phyloP scores from a whole-genome alignment of 257 asterid genomes.

The Solanum pennellii region DNA sequence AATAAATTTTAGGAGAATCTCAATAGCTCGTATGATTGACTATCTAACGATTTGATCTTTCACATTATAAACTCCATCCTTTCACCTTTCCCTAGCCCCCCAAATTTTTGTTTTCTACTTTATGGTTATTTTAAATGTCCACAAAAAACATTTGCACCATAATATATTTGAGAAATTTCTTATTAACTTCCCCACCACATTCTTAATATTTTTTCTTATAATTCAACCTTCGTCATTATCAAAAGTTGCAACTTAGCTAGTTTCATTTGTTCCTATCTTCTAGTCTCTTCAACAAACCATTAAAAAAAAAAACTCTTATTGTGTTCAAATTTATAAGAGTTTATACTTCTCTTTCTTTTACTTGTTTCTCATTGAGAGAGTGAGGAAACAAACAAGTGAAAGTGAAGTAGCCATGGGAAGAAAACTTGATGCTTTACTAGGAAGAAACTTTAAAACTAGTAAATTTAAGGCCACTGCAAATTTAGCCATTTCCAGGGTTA shows the following conservation, averaged over 20 bases:
- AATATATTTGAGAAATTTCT: neutral
- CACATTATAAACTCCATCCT: no score
- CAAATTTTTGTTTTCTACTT: no score
- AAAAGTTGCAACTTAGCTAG: conserved; percentile 42
- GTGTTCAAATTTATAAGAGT: neutral
- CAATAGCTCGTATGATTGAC: fast-evolving
- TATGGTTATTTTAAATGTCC: neutral
- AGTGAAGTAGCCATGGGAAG: conserved; percentile 38
- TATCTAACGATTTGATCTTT: no score
- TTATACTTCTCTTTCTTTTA: neutral
- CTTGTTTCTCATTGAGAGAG: neutral
- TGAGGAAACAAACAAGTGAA: neutral
- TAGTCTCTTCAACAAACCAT: neutral
- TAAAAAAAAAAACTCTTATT: neutral
- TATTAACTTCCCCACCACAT: neutral
- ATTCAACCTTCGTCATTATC: conserved; percentile 19
- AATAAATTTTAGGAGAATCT: fast-evolving
- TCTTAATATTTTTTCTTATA: neutral
- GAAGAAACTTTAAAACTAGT: conserved; percentile 28
- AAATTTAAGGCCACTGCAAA: conserved; percentile 40
- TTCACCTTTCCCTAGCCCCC: no score
- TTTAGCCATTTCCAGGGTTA: conserved; percentile 51
- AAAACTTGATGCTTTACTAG: conserved; percentile 55
- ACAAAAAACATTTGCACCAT: neutral
- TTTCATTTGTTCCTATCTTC: conserved; percentile 22